Base-by-base conservation (phyloP, 2,329 filamentous ascomycete species). In the Colletotrichum echinochloae region DNA sequence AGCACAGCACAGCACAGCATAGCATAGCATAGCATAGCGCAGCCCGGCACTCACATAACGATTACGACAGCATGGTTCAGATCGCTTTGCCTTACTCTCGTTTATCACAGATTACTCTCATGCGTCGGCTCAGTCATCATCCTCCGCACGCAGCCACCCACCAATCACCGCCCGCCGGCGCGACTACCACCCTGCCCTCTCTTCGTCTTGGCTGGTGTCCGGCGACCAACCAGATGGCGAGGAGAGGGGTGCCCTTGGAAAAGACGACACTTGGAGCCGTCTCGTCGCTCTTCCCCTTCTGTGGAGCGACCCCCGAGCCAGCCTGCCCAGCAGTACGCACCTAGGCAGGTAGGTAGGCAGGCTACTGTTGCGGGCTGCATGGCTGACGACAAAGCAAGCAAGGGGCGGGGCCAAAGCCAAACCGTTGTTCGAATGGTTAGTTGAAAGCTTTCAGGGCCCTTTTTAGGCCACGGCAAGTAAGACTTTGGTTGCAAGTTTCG, bases 81-180 rank as follows among this genome's bases (percentile, higher is more conserved):
- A 44, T n/a, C 7, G 20, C 20, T 8, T 44, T 6, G 41, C 20
- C 14, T 41, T 44, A 44, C 37, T 28, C 37, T n/a, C 18, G 18
- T 44, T 44, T n/a, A n/a, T 44, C n/a, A 44, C 41, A 60, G 18
- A 26, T 37, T 28, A 14, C 1, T 23, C 12, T 16, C 56, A 28
- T 26, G n/a, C 8, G n/a, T 20, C 41, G 57, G 33, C 18, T 16
- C 49, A 56, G 65, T 46, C 60, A 37, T 52, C 51, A n/a, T 44
- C 41, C 51, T 60, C 60, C 28, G 16, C 51, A 49, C 20, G 35
- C 35, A 30, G 23, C n/a, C n/a, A 51, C 33, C 9, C 63, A 35
- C 68, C 68, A 67, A 67, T 69, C 68, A 71, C 54, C 54, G 35
- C 55, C 59, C 65, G 54, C 59, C 44, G 44, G 67, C 60, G 44